Conservation (phyloP, 306 rosid species). For the Trichosanthes truncata region DNA sequence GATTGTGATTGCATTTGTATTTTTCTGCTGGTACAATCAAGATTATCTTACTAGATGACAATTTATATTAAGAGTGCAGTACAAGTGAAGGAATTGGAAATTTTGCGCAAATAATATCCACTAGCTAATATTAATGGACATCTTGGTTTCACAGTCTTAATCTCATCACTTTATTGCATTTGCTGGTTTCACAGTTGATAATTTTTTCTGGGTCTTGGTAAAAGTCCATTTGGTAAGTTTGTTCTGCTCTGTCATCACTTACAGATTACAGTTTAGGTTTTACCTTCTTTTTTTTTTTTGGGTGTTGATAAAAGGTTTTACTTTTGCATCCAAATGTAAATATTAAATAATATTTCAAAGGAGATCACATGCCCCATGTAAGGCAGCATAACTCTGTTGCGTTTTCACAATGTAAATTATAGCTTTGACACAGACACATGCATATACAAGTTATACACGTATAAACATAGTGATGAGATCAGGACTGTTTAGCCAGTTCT, state of each 20-base stretch:
- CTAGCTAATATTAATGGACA: background rate
- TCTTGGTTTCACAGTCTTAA: background rate
- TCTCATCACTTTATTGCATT: background rate
- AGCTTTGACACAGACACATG: background rate
- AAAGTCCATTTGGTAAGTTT: background rate
- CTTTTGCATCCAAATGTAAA: background rate
- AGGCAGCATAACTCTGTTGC: background rate
- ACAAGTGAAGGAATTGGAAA: background rate
- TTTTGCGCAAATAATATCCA: background rate
- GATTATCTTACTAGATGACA: background rate
- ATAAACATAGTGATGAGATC: background rate
- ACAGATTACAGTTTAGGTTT: background rate
- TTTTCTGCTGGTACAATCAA: background rate
- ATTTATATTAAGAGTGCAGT: background rate
- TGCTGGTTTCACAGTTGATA: background rate
- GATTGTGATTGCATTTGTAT: background rate
- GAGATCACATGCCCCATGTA: background rate
- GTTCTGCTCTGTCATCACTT: background rate
- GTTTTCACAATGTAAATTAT: background rate
- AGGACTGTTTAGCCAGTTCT: background rate
- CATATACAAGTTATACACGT: background rate
- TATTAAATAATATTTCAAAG: background rate
- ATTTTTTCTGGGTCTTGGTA: background rate
- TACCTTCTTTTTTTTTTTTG: background rate
- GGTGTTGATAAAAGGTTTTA: background rate